These are phyloP conservation scores for Onygenales sp. DNA, from an alignment of 2,329 filamentous ascomycete genomes.

Conservation along the genomic window DNA sequence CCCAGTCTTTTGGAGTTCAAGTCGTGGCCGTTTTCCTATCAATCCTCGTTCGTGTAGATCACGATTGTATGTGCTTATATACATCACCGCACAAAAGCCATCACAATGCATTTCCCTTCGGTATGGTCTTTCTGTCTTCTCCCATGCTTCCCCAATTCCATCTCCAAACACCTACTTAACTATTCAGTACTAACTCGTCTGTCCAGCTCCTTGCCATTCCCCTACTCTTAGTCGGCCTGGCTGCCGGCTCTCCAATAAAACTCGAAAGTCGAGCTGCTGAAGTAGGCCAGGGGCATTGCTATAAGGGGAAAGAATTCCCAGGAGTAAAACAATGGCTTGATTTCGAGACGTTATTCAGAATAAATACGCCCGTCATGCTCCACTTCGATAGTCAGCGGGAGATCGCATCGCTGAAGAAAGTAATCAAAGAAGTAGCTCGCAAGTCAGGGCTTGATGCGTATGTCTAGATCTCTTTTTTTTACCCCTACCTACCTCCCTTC, in stretches of 20 bases:
- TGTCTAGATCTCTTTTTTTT: not conserved
- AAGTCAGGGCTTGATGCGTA: not conserved
- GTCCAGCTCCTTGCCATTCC: not conserved
- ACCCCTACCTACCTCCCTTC: not conserved
- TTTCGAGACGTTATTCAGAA: not conserved
- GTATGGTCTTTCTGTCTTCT: too few species aligned
- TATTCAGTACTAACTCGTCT: too few species aligned
- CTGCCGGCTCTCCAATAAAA: not conserved
- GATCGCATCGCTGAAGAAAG: not conserved
- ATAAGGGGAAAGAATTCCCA: constrained; percentile 2
- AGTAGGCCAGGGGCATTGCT: not conserved
- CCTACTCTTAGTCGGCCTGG: not conserved
- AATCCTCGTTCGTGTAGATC: too few species aligned
- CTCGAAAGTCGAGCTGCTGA: not conserved
- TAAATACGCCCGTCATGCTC: not conserved
- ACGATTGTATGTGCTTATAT: too few species aligned
- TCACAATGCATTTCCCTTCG: too few species aligned
- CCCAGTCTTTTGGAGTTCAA: too few species aligned
- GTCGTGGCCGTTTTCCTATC: too few species aligned
- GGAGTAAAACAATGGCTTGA: not conserved
- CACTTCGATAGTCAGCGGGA: not conserved
- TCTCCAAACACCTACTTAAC: too few species aligned
- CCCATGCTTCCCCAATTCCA: too few species aligned
- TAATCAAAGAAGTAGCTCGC: not conserved
- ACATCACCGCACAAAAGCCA: too few species aligned